A percentile compares a stretch with the other conserved stretches of the same genome.
Evolutionary conservation across 2,329 filamentous ascomycete genomes (phyloP).

Genomic region (Xylariaceae sp.): DNA sequence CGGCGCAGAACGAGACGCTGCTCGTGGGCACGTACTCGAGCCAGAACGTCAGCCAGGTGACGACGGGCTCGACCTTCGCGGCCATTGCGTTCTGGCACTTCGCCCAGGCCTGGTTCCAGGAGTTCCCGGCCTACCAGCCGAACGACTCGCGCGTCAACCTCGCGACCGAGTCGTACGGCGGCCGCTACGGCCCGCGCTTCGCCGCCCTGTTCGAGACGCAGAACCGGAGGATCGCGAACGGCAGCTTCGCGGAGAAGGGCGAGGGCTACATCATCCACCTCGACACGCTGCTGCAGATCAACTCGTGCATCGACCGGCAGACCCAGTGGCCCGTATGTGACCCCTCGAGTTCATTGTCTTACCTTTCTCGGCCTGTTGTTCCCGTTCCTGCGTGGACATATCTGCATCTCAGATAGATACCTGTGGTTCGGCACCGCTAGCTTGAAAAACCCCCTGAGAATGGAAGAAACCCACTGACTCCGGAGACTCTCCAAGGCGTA

Average conservation of each 20-base stretch:
- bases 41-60: slow-evolving; percentile 34
- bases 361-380: too few relatives aligned
- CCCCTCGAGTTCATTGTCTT: too few relatives aligned
- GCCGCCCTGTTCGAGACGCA: slow-evolving; percentile 23
- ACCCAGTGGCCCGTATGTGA: slow-evolving; percentile 35
- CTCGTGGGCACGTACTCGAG: slow-evolving; percentile 49
- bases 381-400: too few relatives aligned
- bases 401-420: too few relatives aligned
- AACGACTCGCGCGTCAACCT: slow-evolving; percentile 48
- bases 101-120: slow-evolving; percentile 47
- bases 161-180: slow-evolving; percentile 27
- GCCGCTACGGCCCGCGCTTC: slow-evolving; percentile 26
- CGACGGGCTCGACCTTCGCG: slow-evolving; percentile 40
- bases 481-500: too few relatives aligned
- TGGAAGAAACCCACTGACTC: too few relatives aligned
- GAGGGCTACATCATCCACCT: slow-evolving; percentile 23
- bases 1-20: slow-evolving; percentile 29
- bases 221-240: slow-evolving; percentile 24
- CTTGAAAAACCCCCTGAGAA: too few relatives aligned
- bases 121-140: slow-evolving; percentile 48
- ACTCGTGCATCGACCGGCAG: slow-evolving; percentile 45
- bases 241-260: slow-evolving; percentile 20
- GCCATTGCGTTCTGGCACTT: slow-evolving; percentile 55
- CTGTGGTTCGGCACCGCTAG: too few relatives aligned
- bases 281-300: slow-evolving; percentile 45